Evolutionary conservation across 179 eudicot genomes (phyloP), one percentile per base, ranked within the genome.

Genomic region (Beta corolliflora): DNA sequence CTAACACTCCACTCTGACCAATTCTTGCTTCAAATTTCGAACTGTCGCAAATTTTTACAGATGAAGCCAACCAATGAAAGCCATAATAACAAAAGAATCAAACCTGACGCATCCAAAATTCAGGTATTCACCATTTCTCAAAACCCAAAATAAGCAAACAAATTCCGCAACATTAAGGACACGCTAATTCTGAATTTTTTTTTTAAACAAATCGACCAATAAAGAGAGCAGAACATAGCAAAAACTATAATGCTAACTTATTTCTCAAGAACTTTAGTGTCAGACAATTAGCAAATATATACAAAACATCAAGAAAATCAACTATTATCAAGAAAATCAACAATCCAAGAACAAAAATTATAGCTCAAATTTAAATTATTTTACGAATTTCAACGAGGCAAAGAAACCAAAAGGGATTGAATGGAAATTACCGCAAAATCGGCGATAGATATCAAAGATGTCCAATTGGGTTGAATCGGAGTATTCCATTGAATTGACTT

Each of bases 371-470:
- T 36, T 36, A 36, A 36, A 36, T 36, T 36, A 36, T 36, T 36
- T 10, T 44, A 12, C 5, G 5, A 31, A 36, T 55, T 9, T 7
- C 31, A 64, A 23, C 12, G 56, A 59, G 12, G 0, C 14, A 6
- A 48, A 69, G 1, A 36, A 19, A 41, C 41, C 21, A 45, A 36
- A 25, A 60, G 46, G 25, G 73, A 23, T 50, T 9, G 23, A 16
- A 8, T 16, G 6, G 9, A 9, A 83, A 59, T 69, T 79, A 83
- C 86, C 86, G 63, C 66, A 69, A 25, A 23, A 83, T 29, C 56
- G 80, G 7, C 73, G 86, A 63, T 79, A 83, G 31, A 83, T 21
- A 6, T 58, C 50, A 76, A 83, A 75, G 86, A 83, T 80, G 55
- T 79, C 67, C 48, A 75, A 76, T 83, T 83, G 83, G 68, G 60